Evolutionary conservation across 257 asterid species (phyloP).

Genomic region (Euphrasia confusa): DNA sequence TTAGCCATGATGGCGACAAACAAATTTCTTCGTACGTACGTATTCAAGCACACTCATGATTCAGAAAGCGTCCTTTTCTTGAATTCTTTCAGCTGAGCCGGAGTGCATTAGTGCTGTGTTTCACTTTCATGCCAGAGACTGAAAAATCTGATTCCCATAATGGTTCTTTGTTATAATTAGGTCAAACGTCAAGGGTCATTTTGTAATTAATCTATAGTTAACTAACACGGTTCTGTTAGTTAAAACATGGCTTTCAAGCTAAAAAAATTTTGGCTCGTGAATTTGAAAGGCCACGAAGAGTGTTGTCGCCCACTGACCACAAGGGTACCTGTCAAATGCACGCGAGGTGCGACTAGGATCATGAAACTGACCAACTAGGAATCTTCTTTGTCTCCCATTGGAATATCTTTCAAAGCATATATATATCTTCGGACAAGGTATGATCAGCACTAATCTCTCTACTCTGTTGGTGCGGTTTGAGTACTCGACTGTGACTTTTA

Average conservation of each 20-base stretch:
- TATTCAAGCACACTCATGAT: background rate
- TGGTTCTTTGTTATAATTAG: background rate
- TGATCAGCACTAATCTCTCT: slow-evolving; percentile 13
- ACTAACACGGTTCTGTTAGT: background rate
- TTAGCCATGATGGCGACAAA: background rate
- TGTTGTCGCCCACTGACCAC: slow-evolving; percentile 21
- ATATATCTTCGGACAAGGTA: slow-evolving; percentile 25
- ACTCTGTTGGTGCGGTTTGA: background rate
- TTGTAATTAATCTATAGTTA: background rate
- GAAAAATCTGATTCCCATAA: background rate
- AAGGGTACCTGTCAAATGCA: slow-evolving; percentile 2
- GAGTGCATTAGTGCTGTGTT: too few species aligned
- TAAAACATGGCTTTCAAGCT: background rate
- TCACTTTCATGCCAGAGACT: background rate
- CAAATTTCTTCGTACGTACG: background rate
- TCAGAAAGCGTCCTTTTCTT: background rate
- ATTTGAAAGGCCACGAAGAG: background rate
- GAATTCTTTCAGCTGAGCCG: background rate
- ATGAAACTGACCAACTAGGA: slow-evolving; percentile 47
- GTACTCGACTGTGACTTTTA: slow-evolving; percentile 27
- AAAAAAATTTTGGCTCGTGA: background rate
- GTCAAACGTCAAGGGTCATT: background rate
- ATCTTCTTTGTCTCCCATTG: slow-evolving; percentile 42
- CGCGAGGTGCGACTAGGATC: slow-evolving; percentile 24
- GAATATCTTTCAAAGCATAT: slow-evolving; percentile 33